phyloP scores from a whole-genome alignment of 768 basidiomycete species.

The Pleurotus cornucopiae region DNA sequence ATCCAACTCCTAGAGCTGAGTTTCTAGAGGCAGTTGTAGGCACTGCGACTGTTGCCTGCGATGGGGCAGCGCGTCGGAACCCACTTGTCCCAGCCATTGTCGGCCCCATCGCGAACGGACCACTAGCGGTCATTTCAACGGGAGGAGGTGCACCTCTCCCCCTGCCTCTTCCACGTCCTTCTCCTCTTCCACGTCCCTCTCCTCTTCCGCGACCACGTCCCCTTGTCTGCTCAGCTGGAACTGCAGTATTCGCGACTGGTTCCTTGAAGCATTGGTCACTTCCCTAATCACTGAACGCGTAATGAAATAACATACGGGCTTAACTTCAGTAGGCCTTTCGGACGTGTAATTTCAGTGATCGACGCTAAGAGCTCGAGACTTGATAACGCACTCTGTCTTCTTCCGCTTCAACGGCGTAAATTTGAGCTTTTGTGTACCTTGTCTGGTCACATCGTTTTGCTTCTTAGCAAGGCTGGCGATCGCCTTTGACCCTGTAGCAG shows the following conservation, averaged over 20 bases:
- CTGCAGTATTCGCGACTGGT: constrained; percentile 27
- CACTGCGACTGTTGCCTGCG: constrained; percentile 39
- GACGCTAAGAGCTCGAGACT: too few species aligned
- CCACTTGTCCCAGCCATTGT: constrained; percentile 56
- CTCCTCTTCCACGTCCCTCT: constrained; percentile 33
- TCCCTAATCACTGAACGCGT: not conserved
- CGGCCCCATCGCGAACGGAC: constrained; percentile 86
- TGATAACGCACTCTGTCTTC: constrained; percentile 56
- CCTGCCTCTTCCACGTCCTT: constrained; percentile 47
- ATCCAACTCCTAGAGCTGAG: constrained; percentile 38
- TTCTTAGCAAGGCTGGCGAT: constrained; percentile 76
- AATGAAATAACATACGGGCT: constrained; percentile 41
- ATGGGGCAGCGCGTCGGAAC: constrained; percentile 44
- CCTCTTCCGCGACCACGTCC: constrained; percentile 41
- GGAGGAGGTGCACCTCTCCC: constrained; percentile 50
- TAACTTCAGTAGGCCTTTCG: constrained; percentile 47
- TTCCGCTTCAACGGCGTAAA: constrained; percentile 65
- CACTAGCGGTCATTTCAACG: constrained; percentile 78
- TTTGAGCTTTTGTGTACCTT: constrained; percentile 73
- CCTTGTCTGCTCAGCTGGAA: constrained; percentile 25
- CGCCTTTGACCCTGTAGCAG: constrained; percentile 47
- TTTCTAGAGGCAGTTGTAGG: constrained; percentile 14
- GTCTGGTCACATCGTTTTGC: constrained; percentile 65
- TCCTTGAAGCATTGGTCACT: constrained; percentile 35
- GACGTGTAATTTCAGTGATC: too few species aligned